phyloP scores from a whole-genome alignment of 768 basidiomycete genomes.

The Lentinula lateritia region DNA sequence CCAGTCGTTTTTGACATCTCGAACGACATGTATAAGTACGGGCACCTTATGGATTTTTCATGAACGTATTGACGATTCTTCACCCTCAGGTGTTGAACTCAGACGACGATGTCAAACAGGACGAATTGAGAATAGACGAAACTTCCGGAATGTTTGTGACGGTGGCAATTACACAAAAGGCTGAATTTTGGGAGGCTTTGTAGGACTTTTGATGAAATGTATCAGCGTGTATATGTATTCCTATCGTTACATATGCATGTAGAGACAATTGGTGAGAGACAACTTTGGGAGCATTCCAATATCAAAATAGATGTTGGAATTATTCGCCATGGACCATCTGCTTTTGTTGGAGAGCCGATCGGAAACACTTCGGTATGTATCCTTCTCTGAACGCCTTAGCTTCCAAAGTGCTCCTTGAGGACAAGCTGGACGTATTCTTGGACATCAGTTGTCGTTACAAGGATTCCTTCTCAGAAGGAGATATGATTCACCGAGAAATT shows the following conservation, averaged over 20 bases:
- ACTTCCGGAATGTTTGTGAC: neutral
- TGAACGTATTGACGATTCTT: neutral
- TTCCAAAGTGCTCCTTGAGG: constrained; percentile 66
- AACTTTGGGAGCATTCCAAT: too few relatives aligned
- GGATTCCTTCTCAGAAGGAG: constrained; percentile 79
- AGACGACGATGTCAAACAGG: neutral
- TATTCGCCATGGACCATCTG: too few relatives aligned
- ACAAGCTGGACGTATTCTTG: too few relatives aligned
- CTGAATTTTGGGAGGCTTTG: neutral
- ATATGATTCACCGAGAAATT: neutral
- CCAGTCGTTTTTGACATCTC: neutral
- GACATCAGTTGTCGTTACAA: constrained; percentile 84
- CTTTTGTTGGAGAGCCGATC: too few relatives aligned
- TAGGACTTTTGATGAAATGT: too few relatives aligned
- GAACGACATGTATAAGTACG: neutral
- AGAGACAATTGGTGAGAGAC: too few relatives aligned
- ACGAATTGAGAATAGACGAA: neutral
- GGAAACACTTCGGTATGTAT: too few relatives aligned
- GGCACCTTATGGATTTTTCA: neutral
- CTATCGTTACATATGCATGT: too few relatives aligned
- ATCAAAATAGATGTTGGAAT: too few relatives aligned
- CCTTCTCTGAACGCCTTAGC: constrained; percentile 91
- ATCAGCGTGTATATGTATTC: too few relatives aligned
- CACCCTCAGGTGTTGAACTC: too few relatives aligned
- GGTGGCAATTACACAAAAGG: neutral